A percentile compares a stretch with the other conserved stretches of the same genome.
These are phyloP conservation scores for Fusarium kyushuense DNA, from an alignment of 2,329 filamentous ascomycete species.

Conservation along the genomic window DNA sequence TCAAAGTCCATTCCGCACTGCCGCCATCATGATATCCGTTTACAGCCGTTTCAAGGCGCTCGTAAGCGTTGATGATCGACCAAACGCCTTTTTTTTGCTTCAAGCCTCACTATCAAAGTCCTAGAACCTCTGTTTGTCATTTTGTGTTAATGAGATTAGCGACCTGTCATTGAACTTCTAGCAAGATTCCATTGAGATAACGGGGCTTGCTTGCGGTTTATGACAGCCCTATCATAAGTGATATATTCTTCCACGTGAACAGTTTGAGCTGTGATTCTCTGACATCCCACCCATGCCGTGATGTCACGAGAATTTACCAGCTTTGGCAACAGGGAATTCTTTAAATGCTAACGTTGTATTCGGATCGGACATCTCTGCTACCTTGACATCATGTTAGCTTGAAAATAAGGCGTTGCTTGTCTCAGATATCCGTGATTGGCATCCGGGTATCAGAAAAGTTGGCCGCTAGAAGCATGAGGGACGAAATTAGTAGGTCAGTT, in stretches of 20 bases:
- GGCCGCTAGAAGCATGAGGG: too few species aligned
- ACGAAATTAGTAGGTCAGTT: too few species aligned
- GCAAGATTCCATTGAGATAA: not conserved
- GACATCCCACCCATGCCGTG: not conserved
- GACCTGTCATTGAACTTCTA: not conserved
- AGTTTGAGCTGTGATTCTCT: not conserved
- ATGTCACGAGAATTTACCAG: not conserved
- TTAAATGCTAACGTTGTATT: not conserved
- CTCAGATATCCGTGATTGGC: slow-evolving; percentile 5
- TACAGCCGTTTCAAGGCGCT: slow-evolving; percentile 44
- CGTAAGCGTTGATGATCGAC: slow-evolving; percentile 4
- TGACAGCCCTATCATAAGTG: slow-evolving; percentile 19
- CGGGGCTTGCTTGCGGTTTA: slow-evolving; percentile 20
- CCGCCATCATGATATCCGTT: slow-evolving; percentile 29
- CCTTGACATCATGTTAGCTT: not conserved
- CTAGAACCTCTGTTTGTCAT: slow-evolving; percentile 16
- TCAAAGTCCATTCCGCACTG: slow-evolving; percentile 9
- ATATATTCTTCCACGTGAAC: not conserved
- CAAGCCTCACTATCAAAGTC: slow-evolving; percentile 37
- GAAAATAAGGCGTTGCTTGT: slow-evolving; percentile 7
- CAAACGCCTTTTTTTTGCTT: slow-evolving; percentile 14
- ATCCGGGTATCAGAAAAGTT: too few species aligned
- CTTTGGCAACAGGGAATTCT: not conserved
- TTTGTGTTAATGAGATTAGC: not conserved
- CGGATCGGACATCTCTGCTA: not conserved